Evolutionary conservation across 805 yeast species (phyloP).

Genomic region (Yarrowia deformans): DNA sequence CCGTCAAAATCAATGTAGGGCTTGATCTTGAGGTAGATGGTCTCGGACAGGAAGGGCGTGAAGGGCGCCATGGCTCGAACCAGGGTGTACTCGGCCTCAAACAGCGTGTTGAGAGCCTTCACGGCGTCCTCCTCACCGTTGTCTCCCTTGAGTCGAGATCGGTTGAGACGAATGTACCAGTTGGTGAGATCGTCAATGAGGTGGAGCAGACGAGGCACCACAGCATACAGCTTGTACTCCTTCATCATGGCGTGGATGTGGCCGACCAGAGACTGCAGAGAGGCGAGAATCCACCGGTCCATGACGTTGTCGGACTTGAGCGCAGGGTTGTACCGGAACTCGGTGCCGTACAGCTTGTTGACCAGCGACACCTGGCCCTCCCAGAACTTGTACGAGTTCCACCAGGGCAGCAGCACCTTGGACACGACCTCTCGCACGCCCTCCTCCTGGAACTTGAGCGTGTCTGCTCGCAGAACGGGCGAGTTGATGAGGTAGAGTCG

Average conservation of each 20-base stretch:
- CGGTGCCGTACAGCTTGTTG: conserved; percentile 73
- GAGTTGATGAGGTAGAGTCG: conserved; percentile 96
- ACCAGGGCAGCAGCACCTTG: conserved; percentile 96
- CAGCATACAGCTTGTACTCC: conserved; percentile 90
- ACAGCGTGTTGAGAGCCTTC: conserved; percentile 86
- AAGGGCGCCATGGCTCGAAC: conserved; percentile 98
- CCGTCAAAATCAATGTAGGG: conserved; percentile 54
- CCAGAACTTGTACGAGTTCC: conserved; percentile 95
- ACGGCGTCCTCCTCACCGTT: conserved; percentile 83
- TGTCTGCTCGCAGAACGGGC: conserved; percentile 95
- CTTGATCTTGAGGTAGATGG: conserved; percentile 79
- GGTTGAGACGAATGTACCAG: conserved; percentile 98
- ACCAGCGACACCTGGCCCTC: conserved; percentile 90
- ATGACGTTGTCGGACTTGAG: conserved; percentile 81
- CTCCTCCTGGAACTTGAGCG: conserved; percentile 95
- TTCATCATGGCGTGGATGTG: conserved; percentile 90
- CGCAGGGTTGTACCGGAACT: conserved; percentile 73
- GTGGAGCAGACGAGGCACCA: conserved; percentile 87
- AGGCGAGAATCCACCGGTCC: conserved; percentile 97
- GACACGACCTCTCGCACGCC: conserved; percentile 98
- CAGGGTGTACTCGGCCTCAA: conserved; percentile 87
- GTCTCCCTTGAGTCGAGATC: conserved; percentile 97
- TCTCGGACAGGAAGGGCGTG: conserved; percentile 94
- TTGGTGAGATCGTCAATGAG: conserved; percentile 95
- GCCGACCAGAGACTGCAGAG: conserved; percentile 88